A percentile compares a stretch with the other conserved stretches of the same genome.
Evolutionary conservation across 208 protist genomes (phyloP).

Genomic region (Acanthamoeba healyi): DNA sequence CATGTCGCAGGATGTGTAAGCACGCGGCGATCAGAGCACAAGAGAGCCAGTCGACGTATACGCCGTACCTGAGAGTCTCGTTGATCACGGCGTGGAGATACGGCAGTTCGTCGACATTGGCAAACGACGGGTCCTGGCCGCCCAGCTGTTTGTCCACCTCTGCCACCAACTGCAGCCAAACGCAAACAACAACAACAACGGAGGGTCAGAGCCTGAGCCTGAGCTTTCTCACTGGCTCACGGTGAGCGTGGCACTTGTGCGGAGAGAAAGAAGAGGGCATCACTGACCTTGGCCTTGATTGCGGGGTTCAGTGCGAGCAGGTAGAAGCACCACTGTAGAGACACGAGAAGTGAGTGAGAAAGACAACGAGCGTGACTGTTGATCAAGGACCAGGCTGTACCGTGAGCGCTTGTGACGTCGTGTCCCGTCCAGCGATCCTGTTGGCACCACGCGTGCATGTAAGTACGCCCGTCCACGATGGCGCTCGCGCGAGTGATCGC

Average conservation of each 20-base stretch:
- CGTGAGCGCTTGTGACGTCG: constrained; percentile 40
- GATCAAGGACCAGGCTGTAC: background rate
- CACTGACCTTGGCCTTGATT: constrained; percentile 2
- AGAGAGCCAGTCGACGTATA: background rate
- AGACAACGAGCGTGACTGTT: background rate
- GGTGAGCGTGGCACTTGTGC: too few relatives aligned
- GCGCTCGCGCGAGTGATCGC: too few relatives aligned
- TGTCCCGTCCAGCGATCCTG: constrained; percentile 68
- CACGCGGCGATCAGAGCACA: background rate
- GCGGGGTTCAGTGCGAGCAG: background rate
- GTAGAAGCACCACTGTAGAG: constrained; percentile 50
- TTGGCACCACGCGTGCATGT: too few relatives aligned
- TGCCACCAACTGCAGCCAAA: background rate
- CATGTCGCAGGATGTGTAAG: too few relatives aligned
- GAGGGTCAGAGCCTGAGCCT: too few relatives aligned
- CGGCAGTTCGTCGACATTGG: constrained; percentile 10
- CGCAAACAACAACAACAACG: background rate
- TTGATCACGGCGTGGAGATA: constrained; percentile 54
- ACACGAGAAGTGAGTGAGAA: background rate
- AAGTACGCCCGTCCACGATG: too few relatives aligned
- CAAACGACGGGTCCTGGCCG: constrained; percentile 4
- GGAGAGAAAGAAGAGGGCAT: background rate
- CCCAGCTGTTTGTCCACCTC: background rate
- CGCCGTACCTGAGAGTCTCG: constrained; percentile 34
- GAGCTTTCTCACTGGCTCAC: too few relatives aligned